Percentiles rank a stretch among this genome's conserved stretches.
Conservation (phyloP, 352 stramenopile species). For the Saprolegnia parasitica region DNA sequence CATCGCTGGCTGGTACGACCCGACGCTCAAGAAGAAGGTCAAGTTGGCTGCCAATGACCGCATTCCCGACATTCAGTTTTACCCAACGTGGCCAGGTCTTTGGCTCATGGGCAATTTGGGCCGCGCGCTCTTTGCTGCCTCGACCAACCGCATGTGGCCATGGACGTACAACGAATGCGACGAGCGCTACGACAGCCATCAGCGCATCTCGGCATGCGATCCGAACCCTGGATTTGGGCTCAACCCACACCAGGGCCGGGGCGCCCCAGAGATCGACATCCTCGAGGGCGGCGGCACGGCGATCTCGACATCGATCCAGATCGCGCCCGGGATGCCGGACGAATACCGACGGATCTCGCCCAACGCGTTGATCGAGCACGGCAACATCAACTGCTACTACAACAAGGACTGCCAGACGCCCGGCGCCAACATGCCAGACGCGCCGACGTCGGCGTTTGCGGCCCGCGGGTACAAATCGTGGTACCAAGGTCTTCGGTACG, state of each 20-base stretch:
- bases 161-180: slow-evolving; percentile 87
- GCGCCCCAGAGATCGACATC: slow-evolving; percentile 94
- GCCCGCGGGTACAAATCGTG: slow-evolving; percentile 26
- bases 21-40: slow-evolving; percentile 8
- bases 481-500: slow-evolving; percentile 29
- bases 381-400: slow-evolving; percentile 25
- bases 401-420: slow-evolving; percentile 21
- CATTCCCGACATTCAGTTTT: slow-evolving; percentile 34
- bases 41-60: slow-evolving; percentile 14
- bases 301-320: slow-evolving; percentile 71
- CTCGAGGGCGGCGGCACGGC: slow-evolving; percentile 78
- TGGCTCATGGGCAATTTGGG: slow-evolving; percentile 87
- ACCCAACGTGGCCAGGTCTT: slow-evolving; percentile 84
- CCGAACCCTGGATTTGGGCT: slow-evolving; percentile 86
- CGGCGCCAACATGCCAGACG: slow-evolving; percentile 29
- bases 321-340: slow-evolving; percentile 49
- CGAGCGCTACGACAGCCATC: slow-evolving; percentile 46
- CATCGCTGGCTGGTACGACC: slow-evolving; percentile 30
- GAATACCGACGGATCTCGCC: slow-evolving; percentile 40
- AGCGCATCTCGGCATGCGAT: slow-evolving; percentile 87
- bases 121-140: slow-evolving; percentile 74
- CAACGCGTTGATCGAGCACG: slow-evolving; percentile 5
- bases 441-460: slow-evolving; percentile 33
- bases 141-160: slow-evolving; percentile 87
- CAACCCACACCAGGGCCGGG: slow-evolving; percentile 82